Conservation (phyloP, 1,284 basidiomycete species). For the Austroboletus rostrupii region DNA sequence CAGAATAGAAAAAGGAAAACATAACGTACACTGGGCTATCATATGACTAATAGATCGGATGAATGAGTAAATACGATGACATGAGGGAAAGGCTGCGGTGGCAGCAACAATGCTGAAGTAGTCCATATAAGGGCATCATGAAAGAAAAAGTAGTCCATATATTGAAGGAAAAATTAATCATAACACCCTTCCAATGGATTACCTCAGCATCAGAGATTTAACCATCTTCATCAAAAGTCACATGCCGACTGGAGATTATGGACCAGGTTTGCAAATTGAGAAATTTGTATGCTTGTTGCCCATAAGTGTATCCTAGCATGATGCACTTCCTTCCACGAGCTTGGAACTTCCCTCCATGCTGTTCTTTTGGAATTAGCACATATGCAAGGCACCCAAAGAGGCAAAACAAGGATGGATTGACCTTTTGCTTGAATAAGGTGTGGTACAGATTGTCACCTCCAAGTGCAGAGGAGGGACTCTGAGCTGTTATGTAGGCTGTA, state of each 20-base stretch:
- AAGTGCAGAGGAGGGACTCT: neutral
- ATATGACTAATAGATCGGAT: too few species aligned
- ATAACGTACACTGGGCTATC: too few species aligned
- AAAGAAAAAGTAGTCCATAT: too few species aligned
- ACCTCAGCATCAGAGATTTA: neutral
- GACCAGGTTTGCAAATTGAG: neutral
- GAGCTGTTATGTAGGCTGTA: slow-evolving; percentile 12
- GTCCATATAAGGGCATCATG: too few species aligned
- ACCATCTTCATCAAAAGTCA: neutral
- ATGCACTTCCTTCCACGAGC: neutral
- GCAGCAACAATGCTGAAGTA: too few species aligned
- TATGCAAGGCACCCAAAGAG: neutral
- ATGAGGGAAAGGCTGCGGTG: too few species aligned
- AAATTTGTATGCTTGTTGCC: neutral
- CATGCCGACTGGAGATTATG: slow-evolving; percentile 1
- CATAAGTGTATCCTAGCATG: neutral
- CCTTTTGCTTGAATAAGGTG: neutral
- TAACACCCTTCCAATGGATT: neutral
- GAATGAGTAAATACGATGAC: too few species aligned
- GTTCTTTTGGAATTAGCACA: neutral
- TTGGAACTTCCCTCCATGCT: neutral
- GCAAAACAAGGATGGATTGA: neutral
- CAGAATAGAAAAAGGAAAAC: too few species aligned
- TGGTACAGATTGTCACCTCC: neutral
- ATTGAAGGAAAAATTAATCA: too few species aligned